These are phyloP conservation scores for Cutaneotrichosporon daszewskae DNA, from an alignment of 1,284 basidiomycete genomes.

Conservation along the genomic window DNA sequence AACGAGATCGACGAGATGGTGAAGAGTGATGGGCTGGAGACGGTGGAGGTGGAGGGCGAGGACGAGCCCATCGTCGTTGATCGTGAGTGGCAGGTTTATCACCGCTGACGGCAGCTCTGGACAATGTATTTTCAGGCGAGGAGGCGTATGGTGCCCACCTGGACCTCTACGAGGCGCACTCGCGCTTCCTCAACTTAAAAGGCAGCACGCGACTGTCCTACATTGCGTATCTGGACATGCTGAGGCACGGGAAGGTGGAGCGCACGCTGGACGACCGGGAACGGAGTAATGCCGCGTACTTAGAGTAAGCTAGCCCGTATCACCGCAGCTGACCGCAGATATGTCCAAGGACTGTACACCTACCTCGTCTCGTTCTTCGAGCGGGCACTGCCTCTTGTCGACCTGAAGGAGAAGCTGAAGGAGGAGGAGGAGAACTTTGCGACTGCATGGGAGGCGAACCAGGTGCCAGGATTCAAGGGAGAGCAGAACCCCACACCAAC, in stretches of 20 bases:
- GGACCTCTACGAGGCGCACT: constrained; percentile 84
- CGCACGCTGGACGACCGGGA: constrained; percentile 67
- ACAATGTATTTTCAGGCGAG: constrained; percentile 88
- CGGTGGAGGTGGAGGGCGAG: constrained; percentile 56
- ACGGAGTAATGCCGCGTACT: constrained; percentile 68
- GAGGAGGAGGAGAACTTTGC: constrained; percentile 67
- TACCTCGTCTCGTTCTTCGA: constrained; percentile 84
- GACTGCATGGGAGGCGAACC: constrained; percentile 68
- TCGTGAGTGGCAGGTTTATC: constrained; percentile 49
- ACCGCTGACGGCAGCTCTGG: constrained; percentile 58
- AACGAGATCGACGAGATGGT: constrained; percentile 70
- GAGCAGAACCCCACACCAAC: constrained; percentile 45
- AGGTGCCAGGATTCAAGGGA: constrained; percentile 72
- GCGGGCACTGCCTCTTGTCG: constrained; percentile 79
- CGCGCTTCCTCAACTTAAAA: constrained; percentile 84
- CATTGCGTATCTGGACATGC: constrained; percentile 82
- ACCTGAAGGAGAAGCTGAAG: constrained; percentile 65
- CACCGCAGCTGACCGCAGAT: constrained; percentile 51
- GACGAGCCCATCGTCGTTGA: constrained; percentile 59
- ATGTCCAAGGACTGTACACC: constrained; percentile 71
- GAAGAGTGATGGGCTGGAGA: constrained; percentile 42
- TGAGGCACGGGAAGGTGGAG: constrained; percentile 51
- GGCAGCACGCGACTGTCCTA: constrained; percentile 74
- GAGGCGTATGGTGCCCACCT: constrained; percentile 92
- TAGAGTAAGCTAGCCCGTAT: constrained; percentile 55